Base-by-base conservation (phyloP, 2,329 filamentous ascomycete species). In the Tolypocladium cylindrosporum region DNA sequence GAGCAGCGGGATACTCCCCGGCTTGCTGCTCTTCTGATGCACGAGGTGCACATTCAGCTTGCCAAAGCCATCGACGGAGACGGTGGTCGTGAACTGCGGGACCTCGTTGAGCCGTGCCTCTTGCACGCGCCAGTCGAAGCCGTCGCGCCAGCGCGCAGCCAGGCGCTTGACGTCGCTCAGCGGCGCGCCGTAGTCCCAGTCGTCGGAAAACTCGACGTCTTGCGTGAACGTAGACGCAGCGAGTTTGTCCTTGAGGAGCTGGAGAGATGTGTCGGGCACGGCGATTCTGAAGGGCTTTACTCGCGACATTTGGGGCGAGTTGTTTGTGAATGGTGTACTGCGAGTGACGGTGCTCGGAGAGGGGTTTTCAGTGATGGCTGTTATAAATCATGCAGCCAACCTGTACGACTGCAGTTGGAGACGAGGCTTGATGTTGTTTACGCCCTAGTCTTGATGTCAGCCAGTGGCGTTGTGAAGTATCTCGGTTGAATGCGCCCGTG, bases 21-120 rank as follows among this genome's bases (percentile, higher is more conserved):
- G 63, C 3, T 71, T 74, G 1, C 70, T 66, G 62, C 79, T 84
- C 56, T 70, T 75, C 62, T 86, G 76, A 65, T 88, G 82, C 5
- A 89, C 66, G 64, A 86, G 87, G 68, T 90, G 87, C 2, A 90
- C 75, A 31, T 83, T 74, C 37, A 88, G 66, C 0, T 77, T 74
- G 0, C 76, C 83, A 60, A 86, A 88, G 0, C 79, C 81, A 6
- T 84, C 76, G 0, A 87, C 77, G 0, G 71, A 59, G 7, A 89
- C 71, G 1, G 68, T 68, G 0, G 79, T 79, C 1, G 71, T 77
- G 68, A 78, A 87, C 31, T 88, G 84, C 0, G 82, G 80, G 10
- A 87, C 68, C 48, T 50, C 27, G 65, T 89, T 89, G 9, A 89
- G 65, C 55, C 77, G 75, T 4, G 74, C 71, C 67, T 89, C 86